Evolutionary conservation across 768 basidiomycete species (phyloP), one percentile per base, ranked within the genome.

Genomic region (Amanita thiersii): DNA sequence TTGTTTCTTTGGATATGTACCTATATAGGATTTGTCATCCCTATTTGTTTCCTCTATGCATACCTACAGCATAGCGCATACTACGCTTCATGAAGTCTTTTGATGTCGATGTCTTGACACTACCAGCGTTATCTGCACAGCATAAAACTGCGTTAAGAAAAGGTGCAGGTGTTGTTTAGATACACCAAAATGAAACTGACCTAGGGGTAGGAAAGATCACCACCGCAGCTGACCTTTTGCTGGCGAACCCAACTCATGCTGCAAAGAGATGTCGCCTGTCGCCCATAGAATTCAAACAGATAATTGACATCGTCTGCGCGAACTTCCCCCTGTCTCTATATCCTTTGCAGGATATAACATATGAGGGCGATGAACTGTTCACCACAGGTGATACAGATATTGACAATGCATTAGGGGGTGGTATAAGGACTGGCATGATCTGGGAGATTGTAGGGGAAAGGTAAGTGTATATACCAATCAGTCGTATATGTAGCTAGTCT

Each of bases 371-470:
- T 20, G 68, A 73, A 37, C 65, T 59, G 39, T 76, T 86, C 50
- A 78, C 86, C 0, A 86, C 86, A 0, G 92, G 92, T 1, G 88
- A 94, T 55, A 44, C 56, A 1, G 52, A 62, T 14, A 65, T 97
- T 11, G 90, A 97, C 56, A 42, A 58, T 19, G 63, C 73, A 4
- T 64, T 97, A 0, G 85, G 84, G 5, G 91, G 91, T 9, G 92
- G 92, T 2, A 68, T 96, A 15, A 63, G 72, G 41, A 77, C 81
- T 1, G 81, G 88, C 1, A 81, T 81, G 73, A 48, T 97, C 2
- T 93, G 88, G 77, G 92, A 97, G 51, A 63, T 94, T 29, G 79
- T 72, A 9, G 92, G 92, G 19, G 88, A 94, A 69, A 88, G 89
- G 92, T 91, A 58, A 47, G 63, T 34, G 36, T 28, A n/a, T 19